A percentile compares a stretch with the other conserved stretches of the same genome.
Evolutionary conservation across 306 rosid genomes (phyloP).

Genomic region (Inga laurina): DNA sequence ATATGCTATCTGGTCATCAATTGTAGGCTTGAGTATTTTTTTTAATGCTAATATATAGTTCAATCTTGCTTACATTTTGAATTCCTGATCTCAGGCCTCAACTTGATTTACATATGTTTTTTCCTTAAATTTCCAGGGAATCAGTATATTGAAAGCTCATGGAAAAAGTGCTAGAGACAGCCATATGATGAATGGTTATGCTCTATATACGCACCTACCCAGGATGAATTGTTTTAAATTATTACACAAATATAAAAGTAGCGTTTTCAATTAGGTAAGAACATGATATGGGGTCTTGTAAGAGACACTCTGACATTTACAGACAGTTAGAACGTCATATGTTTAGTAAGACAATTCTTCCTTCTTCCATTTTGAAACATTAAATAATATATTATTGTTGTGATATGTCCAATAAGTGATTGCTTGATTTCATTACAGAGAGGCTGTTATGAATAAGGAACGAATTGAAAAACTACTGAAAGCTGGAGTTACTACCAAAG

Average conservation of each 20-base stretch:
- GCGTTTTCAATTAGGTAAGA: background rate
- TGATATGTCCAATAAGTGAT: background rate
- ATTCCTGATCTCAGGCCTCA: background rate
- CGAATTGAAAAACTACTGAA: constrained; percentile 85
- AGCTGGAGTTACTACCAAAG: constrained; percentile 98
- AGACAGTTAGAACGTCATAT: background rate
- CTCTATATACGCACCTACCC: constrained; percentile 36
- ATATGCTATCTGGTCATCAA: background rate
- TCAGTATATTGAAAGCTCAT: constrained; percentile 94
- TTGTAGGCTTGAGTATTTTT: constrained; percentile 8
- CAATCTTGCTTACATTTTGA: background rate
- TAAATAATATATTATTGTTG: background rate
- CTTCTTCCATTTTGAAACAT: background rate
- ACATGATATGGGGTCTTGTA: background rate
- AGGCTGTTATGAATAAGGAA: constrained; percentile 95
- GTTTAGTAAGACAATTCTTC: background rate
- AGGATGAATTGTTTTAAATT: background rate
- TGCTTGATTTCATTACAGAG: constrained; percentile 46
- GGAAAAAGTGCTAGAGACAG: constrained; percentile 95
- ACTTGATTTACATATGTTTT: background rate
- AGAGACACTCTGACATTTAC: background rate
- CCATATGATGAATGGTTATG: constrained; percentile 91
- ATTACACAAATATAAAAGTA: background rate
- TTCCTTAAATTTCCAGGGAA: constrained; percentile 54
- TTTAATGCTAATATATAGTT: background rate